Conservation (phyloP, 805 yeast species). For the Saturnispora silvae region DNA sequence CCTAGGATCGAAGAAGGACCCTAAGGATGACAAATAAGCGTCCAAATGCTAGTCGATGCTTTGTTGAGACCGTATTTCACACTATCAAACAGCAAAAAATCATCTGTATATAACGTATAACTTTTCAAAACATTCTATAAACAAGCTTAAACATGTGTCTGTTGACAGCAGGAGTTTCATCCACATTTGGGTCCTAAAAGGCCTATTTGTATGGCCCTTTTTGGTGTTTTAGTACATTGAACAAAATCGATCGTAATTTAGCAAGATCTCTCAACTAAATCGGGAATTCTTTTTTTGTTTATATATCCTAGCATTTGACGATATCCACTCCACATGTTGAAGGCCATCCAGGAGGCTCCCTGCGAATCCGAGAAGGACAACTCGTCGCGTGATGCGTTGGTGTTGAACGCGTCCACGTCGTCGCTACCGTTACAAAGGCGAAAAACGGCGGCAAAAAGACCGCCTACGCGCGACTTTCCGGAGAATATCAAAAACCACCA, state of each 20-base stretch:
- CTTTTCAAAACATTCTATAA: too few species aligned
- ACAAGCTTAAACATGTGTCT: too few species aligned
- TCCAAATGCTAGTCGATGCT: neutral
- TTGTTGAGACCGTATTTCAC: too few species aligned
- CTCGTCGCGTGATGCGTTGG: neutral
- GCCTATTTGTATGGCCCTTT: too few species aligned
- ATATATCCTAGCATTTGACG: neutral
- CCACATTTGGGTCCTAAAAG: too few species aligned
- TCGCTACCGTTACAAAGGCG: conserved; percentile 1
- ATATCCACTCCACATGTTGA: too few species aligned
- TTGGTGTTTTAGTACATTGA: too few species aligned
- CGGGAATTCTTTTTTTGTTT: neutral
- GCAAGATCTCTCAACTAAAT: neutral
- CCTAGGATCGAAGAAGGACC: conserved; percentile 17
- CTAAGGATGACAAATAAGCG: conserved; percentile 3
- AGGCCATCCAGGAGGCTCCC: conserved; percentile 3
- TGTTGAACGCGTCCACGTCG: neutral
- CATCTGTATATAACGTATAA: too few species aligned
- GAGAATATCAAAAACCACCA: conserved; percentile 5
- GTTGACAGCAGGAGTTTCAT: too few species aligned
- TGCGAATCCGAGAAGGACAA: conserved; percentile 1
- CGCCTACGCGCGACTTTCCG: conserved; percentile 4
- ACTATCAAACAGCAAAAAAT: too few species aligned
- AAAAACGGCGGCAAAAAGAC: neutral
- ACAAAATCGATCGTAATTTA: too few species aligned